Evolutionary conservation across 768 basidiomycete species (phyloP), one percentile per base, ranked within the genome.

Genomic region (Agrocybe praecox): DNA sequence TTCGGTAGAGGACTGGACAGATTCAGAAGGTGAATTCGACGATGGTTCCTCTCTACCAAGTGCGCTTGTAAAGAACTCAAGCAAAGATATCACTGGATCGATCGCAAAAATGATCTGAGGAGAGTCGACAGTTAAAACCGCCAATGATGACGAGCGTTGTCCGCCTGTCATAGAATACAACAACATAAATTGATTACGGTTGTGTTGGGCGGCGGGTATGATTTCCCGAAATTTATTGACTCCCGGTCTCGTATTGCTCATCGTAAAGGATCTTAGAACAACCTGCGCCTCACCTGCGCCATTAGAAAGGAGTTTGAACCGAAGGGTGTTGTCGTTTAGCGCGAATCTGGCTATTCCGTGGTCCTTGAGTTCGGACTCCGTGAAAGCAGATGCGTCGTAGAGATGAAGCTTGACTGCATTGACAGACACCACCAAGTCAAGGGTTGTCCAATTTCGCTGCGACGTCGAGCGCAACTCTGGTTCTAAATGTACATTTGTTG

Each of bases 61-160:
- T 0, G 86, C 79, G 62, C 82, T 86, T 43, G 80, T 80, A 64
- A 95, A 91, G 73, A 97, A 98, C 49, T 88, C 85, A 26, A 94
- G 73, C n/a, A 99, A 74, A 0, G 92, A 88, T 62, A 96, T 89
- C 49, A 98, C 80, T 1, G 94, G 96, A 58, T 98, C 94, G 18
- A 96, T 79, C 1, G 96, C 89, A 65, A 99, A 92, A 56, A 98
- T 90, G 63, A 98, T 79, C 67, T 89, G 85, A 6, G 97, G 97
- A 19, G 93, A 94, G 66, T 99, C 97, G 24, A 99, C 79, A 0
- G 92, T 94, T 32, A 96, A 75, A 54, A 98, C 81, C 6, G 87
- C 88, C n/a, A 94, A 77, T 3, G 91, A 78, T 34, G 86, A 77
- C 19, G 74, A 68, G 49, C 80, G 75, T 9, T 67, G 43, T 1